Base-by-base conservation (phyloP, 2,329 filamentous ascomycete species). In the Anthostomella pinea region DNA sequence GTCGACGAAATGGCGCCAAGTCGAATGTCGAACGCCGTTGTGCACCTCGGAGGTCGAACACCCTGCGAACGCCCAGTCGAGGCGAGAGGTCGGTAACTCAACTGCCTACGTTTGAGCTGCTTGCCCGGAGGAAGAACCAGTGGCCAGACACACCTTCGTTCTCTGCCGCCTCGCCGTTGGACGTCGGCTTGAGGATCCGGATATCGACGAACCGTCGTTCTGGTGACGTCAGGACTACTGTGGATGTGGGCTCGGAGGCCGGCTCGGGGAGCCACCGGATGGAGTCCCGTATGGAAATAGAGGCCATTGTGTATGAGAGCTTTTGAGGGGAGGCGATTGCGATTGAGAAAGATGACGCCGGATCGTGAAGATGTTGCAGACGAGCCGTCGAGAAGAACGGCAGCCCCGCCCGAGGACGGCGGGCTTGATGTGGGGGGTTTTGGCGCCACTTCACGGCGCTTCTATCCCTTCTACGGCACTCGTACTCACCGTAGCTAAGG, bases 21-120 rank as follows among this genome's bases (percentile, higher is more conserved):
- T 59, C 0, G 67, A 65, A 48, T 65, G 66, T 1, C 52, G 56
- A 30, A 38, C 41, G 25, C 54, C 54, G 23, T 62, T 49, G 4
- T 45, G 41, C 5, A 49, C 38, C 18, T 49, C 43, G 1, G 66
- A 69, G 8, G 39, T 65, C 0, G 76, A 75, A 1, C 59, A 68
- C 2, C 81, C 81, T 0, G 75, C 77, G 46, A 85, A 81, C 4
- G 73, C 81, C 82, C 82, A 85, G 48, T 85, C 79, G 2, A 85
- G 65, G 1, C 64, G 52, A 13, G 57, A 45, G 6, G 41, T 19
- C 13, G 46, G 25, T 11, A 19, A 16, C 18, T 30, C 28, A 32
- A 15, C 28, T 20, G 8, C 22, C n/a, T 6, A 11, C 14, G 7
- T 27, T 18, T 24, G 33, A 32, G 31, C n/a, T n/a, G n/a, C n/a